Conservation (phyloP, 1,139 yeast genomes). For the Scheffersomyces lignicola region DNA sequence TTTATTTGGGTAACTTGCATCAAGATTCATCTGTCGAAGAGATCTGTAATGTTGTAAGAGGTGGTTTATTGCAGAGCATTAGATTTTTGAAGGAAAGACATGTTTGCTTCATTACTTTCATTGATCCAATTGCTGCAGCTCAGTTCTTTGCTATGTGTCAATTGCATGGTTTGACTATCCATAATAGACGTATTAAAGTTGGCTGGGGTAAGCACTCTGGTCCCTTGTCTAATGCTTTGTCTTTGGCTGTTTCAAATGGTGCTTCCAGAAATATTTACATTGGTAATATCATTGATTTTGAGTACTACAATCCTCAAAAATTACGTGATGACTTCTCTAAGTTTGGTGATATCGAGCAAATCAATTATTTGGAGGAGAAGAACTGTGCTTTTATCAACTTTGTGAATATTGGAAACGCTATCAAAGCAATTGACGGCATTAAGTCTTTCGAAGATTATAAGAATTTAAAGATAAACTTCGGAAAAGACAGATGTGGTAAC, state of each 20-base stretch:
- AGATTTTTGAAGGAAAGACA: conserved; percentile 76
- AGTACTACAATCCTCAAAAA: conserved; percentile 54
- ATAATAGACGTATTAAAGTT: conserved; percentile 76
- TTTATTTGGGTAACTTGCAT: conserved; percentile 84
- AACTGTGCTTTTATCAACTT: conserved; percentile 83
- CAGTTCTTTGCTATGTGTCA: conserved; percentile 89
- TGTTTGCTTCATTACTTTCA: conserved; percentile 89
- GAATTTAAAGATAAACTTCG: conserved; percentile 72
- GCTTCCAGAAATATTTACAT: conserved; percentile 91
- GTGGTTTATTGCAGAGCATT: conserved; percentile 80
- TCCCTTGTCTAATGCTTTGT: conserved; percentile 76
- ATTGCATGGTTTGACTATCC: conserved; percentile 77
- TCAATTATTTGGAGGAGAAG: conserved; percentile 75
- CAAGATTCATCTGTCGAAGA: conserved; percentile 87
- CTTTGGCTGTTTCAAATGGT: conserved; percentile 88
- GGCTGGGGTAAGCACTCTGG: conserved; percentile 99
- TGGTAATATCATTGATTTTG: conserved; percentile 57
- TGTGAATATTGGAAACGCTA: conserved; percentile 77
- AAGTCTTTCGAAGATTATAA: conserved; percentile 53
- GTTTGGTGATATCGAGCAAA: conserved; percentile 81
- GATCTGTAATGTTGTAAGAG: conserved; percentile 90
- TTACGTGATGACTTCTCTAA: conserved; percentile 64
- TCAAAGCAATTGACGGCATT: conserved; percentile 72
- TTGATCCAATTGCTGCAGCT: conserved; percentile 91
- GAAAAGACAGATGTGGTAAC: conserved; percentile 92